These are phyloP conservation scores for Penicillium nordicum DNA, from an alignment of 2,329 filamentous ascomycete genomes.

Conservation along the genomic window DNA sequence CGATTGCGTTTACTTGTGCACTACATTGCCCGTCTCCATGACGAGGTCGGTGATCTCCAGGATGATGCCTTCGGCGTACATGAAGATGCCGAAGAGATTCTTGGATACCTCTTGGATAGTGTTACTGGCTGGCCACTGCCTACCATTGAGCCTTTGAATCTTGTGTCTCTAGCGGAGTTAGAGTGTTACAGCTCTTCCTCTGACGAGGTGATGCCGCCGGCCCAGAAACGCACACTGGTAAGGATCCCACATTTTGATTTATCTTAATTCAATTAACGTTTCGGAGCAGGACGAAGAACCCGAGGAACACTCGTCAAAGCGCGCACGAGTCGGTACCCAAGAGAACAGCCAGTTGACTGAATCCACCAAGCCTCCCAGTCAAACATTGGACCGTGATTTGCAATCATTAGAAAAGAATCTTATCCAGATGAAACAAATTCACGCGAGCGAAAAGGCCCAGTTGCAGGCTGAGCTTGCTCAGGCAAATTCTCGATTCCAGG, in stretches of 20 bases:
- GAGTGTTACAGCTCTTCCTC: conserved; percentile 20
- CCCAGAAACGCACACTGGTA: conserved; percentile 34
- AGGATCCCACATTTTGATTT: conserved; percentile 10
- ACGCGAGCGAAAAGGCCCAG: conserved; percentile 31
- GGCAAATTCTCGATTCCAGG: conserved; percentile 27
- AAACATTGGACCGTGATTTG: conserved; percentile 29
- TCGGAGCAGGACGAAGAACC: conserved; percentile 32
- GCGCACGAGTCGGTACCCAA: conserved; percentile 37
- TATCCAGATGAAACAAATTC: conserved; percentile 31
- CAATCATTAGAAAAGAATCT: conserved; percentile 29
- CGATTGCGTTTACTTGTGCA: conserved; percentile 35
- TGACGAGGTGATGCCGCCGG: conserved; percentile 13
- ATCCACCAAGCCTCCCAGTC: conserved; percentile 31
- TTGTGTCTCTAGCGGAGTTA: conserved; percentile 30
- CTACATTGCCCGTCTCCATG: conserved; percentile 32
- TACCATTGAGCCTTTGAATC: conserved; percentile 36
- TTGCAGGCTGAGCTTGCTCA: conserved; percentile 29
- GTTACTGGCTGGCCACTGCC: conserved; percentile 40
- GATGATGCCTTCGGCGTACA: conserved; percentile 40
- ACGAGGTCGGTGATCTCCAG: conserved; percentile 41
- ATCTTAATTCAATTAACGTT: conserved; percentile 11
- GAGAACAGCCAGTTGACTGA: conserved; percentile 39
- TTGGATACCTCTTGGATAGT: conserved; percentile 36
- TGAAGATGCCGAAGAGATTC: conserved; percentile 41
- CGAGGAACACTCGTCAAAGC: conserved; percentile 33